Conservation (phyloP, 2,329 filamentous ascomycete species). For the Colletotrichum sp. region DNA sequence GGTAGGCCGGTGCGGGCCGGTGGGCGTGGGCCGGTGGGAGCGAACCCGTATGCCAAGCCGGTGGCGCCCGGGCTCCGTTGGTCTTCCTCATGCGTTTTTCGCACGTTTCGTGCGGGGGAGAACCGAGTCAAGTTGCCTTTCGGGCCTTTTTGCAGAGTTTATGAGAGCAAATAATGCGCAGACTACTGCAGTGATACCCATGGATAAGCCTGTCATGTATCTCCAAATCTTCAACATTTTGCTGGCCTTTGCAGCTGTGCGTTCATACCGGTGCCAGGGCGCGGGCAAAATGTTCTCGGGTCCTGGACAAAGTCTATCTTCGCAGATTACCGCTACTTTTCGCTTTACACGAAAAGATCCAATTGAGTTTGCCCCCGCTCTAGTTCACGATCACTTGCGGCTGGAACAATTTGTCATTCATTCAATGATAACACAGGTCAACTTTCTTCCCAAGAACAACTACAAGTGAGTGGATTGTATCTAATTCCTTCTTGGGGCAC, state of each 20-base stretch:
- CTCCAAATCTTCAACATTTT: accelerated
- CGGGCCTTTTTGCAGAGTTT: background rate
- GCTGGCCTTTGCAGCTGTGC: background rate
- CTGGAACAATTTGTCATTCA: too few relatives aligned
- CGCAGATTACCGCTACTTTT: background rate
- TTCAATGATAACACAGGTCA: too few relatives aligned
- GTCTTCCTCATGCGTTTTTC: background rate
- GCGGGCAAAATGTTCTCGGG: background rate
- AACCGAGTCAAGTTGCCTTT: accelerated
- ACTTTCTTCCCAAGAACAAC: too few relatives aligned
- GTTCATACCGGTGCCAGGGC: background rate
- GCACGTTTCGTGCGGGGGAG: background rate
- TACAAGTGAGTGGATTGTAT: too few relatives aligned
- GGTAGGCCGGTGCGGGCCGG: background rate
- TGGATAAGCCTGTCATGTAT: background rate
- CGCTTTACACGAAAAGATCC: background rate
- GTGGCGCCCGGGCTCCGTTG: background rate
- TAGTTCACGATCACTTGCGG: background rate
- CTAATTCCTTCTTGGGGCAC: too few relatives aligned
- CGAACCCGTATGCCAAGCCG: background rate
- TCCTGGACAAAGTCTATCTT: accelerated
- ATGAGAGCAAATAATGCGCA: background rate
- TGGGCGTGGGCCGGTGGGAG: background rate
- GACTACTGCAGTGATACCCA: accelerated
- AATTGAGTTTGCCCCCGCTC: background rate